phyloP scores from a whole-genome alignment of 1,284 basidiomycete species.

The Heterobasidion irregulare region DNA sequence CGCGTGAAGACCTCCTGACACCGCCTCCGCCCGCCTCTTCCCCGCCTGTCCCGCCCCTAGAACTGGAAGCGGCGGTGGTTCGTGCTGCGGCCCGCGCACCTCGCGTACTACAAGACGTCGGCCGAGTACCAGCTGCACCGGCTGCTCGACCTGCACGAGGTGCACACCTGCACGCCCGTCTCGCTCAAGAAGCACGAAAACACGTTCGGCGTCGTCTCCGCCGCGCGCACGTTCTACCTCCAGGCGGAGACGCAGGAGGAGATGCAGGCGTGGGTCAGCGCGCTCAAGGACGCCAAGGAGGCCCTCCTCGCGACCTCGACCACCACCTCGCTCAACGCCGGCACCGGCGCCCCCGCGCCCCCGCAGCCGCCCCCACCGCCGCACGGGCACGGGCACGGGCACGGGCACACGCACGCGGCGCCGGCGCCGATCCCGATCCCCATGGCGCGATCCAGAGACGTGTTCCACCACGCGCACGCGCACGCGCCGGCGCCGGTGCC shows the following conservation, averaged over 20 bases:
- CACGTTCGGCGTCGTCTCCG: constrained; percentile 90
- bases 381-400: background rate
- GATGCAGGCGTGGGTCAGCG: constrained; percentile 78
- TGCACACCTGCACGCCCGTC: constrained; percentile 88
- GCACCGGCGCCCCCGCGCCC: constrained; percentile 31
- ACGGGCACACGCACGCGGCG: background rate
- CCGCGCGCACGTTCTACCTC: constrained; percentile 89
- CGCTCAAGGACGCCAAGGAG: constrained; percentile 73
- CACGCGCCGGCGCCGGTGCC: constrained; percentile 19
- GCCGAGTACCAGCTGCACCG: constrained; percentile 89
- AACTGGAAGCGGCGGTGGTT: constrained; percentile 99
- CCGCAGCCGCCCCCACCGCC: constrained; percentile 5
- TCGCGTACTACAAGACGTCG: constrained; percentile 96
- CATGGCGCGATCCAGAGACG: background rate
- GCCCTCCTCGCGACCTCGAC: constrained; percentile 54
- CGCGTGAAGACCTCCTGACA: background rate
- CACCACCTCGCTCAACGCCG: constrained; percentile 40
- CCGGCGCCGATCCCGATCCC: constrained; percentile 10
- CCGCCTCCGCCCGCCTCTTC: constrained; percentile 4
- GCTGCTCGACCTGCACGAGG: constrained; percentile 81
- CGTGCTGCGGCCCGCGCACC: constrained; percentile 83
- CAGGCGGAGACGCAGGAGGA: constrained; percentile 70
- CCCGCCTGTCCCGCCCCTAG: constrained; percentile 30
- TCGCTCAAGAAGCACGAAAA: constrained; percentile 86
- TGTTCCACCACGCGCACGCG: background rate